phyloP scores from a whole-genome alignment of 2,329 filamentous ascomycete species.

The Sporothrix euskadiensis region DNA sequence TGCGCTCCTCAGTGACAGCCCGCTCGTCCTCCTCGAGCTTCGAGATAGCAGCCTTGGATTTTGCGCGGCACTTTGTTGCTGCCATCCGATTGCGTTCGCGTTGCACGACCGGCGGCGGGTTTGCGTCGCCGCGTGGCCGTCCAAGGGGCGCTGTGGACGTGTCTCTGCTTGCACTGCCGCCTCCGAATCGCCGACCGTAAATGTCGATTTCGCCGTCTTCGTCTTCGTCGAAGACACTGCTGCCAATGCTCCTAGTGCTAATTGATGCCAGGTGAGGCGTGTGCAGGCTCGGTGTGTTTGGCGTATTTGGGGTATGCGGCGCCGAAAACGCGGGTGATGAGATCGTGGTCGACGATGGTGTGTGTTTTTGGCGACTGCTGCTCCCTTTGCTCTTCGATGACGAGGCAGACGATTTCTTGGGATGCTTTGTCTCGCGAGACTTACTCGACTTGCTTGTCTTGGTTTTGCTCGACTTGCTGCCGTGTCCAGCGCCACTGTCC shows the following conservation, averaged over 20 bases:
- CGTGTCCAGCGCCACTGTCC: neutral
- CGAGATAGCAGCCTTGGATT: slow-evolving; percentile 36
- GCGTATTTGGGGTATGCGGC: neutral
- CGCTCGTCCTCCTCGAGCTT: slow-evolving; percentile 36
- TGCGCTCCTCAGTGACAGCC: slow-evolving; percentile 29
- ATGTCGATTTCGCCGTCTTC: slow-evolving; percentile 2
- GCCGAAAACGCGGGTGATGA: slow-evolving; percentile 26
- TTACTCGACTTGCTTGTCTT: neutral
- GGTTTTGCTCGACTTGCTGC: neutral
- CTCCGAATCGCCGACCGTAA: neutral
- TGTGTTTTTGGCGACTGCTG: neutral
- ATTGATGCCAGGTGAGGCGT: slow-evolving; percentile 16
- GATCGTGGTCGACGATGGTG: neutral
- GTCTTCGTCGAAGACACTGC: slow-evolving; percentile 17
- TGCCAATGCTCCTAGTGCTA: neutral
- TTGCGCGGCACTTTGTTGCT: slow-evolving; percentile 39
- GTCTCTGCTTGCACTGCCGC: neutral
- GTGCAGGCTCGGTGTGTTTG: neutral
- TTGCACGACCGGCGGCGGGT: slow-evolving; percentile 19
- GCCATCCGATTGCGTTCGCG: slow-evolving; percentile 38
- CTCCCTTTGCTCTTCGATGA: neutral
- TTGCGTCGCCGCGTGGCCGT: neutral
- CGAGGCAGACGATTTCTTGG: neutral
- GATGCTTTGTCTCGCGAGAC: neutral
- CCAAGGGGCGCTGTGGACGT: neutral